These are phyloP conservation scores for Hydnomerulius pinastri DNA, from an alignment of 768 basidiomycete genomes.

Conservation along the genomic window DNA sequence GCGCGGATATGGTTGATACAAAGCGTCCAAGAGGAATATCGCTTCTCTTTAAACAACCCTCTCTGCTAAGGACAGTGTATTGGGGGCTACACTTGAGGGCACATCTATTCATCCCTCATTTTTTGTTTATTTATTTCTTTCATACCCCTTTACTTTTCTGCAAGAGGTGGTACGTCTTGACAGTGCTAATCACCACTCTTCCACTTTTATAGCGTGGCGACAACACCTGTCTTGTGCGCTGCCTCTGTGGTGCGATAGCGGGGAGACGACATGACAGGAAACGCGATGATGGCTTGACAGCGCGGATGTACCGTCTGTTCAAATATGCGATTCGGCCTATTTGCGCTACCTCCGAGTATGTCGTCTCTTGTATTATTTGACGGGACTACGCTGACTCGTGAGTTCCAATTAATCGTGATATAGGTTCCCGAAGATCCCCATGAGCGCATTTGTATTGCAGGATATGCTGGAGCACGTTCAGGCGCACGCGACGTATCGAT, in stretches of 20 bases:
- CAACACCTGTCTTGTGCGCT: conserved; percentile 67
- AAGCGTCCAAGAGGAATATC: conserved; percentile 76
- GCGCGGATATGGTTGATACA: conserved; percentile 82
- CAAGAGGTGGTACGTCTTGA: no score
- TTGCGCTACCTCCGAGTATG: conserved; percentile 62
- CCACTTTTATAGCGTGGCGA: conserved; percentile 48
- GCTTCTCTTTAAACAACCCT: conserved; percentile 86
- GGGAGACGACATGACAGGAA: conserved; percentile 66
- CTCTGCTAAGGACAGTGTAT: conserved; percentile 64
- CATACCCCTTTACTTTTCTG: conserved; percentile 17
- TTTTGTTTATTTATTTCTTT: conserved; percentile 3
- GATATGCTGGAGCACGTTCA: conserved; percentile 91
- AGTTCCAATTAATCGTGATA: background rate
- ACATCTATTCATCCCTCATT: conserved; percentile 48
- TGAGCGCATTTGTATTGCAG: conserved; percentile 88
- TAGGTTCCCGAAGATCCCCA: conserved; percentile 49
- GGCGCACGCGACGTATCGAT: conserved; percentile 92
- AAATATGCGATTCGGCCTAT: conserved; percentile 85
- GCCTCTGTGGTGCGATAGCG: conserved; percentile 81
- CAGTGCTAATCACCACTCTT: conserved; percentile 12
- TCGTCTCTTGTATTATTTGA: conserved; percentile 14
- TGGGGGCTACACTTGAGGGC: conserved; percentile 88
- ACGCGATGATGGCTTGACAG: conserved; percentile 27
- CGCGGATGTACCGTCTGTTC: conserved; percentile 65
- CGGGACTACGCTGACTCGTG: background rate